A percentile compares a stretch with the other conserved stretches of the same genome.
phyloP scores from a whole-genome alignment of 139 green algal species.

The Mesotaenium endlicherianum region DNA sequence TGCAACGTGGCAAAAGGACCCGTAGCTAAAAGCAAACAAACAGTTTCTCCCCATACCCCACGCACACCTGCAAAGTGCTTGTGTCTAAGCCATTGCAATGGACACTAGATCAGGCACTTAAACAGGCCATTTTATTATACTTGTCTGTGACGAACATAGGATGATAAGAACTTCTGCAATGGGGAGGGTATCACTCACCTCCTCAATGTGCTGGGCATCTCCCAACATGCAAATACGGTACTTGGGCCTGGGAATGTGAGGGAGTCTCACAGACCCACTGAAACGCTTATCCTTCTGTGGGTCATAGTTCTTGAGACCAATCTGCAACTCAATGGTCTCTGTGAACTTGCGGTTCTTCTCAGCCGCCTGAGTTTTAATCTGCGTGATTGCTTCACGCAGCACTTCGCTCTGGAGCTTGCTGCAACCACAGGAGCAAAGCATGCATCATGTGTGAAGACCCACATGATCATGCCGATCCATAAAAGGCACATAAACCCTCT shows the following conservation, averaged over 20 bases:
- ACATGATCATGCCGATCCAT: too few relatives aligned
- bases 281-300: slow-evolving; percentile 99
- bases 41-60: too few relatives aligned
- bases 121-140: too few relatives aligned
- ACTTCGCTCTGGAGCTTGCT: slow-evolving; percentile 58
- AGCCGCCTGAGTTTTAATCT: slow-evolving; percentile 73
- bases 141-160: too few relatives aligned
- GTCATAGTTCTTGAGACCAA: slow-evolving; percentile 99
- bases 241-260: slow-evolving; percentile 85
- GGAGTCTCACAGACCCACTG: slow-evolving; percentile 95
- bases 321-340: slow-evolving; percentile 98
- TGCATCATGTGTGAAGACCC: too few relatives aligned
- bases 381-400: slow-evolving; percentile 56
- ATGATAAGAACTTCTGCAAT: too few relatives aligned
- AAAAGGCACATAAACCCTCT: too few relatives aligned
- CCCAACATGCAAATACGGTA: slow-evolving; percentile 96
- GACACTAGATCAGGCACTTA: too few relatives aligned
- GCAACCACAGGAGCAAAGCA: too few relatives aligned
- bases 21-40: not conserved
- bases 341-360: slow-evolving; percentile 96
- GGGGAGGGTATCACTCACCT: too few relatives aligned
- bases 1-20: not conserved
- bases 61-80: too few relatives aligned
- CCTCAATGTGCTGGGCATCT: slow-evolving; percentile 86
- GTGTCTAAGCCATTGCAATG: too few relatives aligned